Percentiles rank a stretch among this genome's conserved stretches.
These are phyloP conservation scores for Boletus rex-veris DNA, from an alignment of 768 basidiomycete genomes.

Conservation along the genomic window DNA sequence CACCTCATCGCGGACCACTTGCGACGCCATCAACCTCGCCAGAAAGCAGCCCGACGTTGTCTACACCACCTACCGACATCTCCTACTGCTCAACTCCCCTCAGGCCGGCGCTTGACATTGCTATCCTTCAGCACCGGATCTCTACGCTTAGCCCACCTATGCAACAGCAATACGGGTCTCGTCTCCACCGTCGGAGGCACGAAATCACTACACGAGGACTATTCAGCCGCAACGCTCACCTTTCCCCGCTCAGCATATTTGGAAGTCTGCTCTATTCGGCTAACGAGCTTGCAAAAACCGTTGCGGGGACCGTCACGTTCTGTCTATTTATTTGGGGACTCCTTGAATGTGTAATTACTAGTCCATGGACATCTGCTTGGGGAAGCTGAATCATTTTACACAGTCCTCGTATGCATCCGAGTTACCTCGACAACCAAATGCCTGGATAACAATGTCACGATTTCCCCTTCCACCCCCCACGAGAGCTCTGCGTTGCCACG, in stretches of 20 bases:
- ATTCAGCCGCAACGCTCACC: neutral
- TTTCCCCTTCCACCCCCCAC: slow-evolving; percentile 11
- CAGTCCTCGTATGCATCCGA: slow-evolving; percentile 15
- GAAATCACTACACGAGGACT: neutral
- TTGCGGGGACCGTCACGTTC: slow-evolving; percentile 14
- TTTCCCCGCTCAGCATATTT: neutral
- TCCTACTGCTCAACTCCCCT: neutral
- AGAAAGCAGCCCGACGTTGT: slow-evolving; percentile 17
- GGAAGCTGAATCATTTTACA: slow-evolving; percentile 6
- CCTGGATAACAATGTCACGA: neutral
- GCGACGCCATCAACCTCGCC: slow-evolving; percentile 20
- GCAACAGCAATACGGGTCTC: neutral
- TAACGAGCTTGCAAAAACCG: slow-evolving; percentile 12
- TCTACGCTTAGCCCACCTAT: neutral
- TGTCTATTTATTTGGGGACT: slow-evolving; percentile 22
- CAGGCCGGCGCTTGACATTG: slow-evolving; percentile 9
- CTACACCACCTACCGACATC: slow-evolving; percentile 13
- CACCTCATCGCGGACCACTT: slow-evolving; percentile 27
- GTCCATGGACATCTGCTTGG: neutral
- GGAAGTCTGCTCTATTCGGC: slow-evolving; percentile 1
- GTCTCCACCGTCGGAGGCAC: neutral
- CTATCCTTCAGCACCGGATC: slow-evolving; percentile 10
- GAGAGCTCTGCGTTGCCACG: slow-evolving; percentile 4
- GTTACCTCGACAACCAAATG: slow-evolving; percentile 2
- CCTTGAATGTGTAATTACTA: slow-evolving; percentile 21